phyloP scores from a whole-genome alignment of 495 filamentous ascomycete species.

The Lineolata rhizophorae region DNA sequence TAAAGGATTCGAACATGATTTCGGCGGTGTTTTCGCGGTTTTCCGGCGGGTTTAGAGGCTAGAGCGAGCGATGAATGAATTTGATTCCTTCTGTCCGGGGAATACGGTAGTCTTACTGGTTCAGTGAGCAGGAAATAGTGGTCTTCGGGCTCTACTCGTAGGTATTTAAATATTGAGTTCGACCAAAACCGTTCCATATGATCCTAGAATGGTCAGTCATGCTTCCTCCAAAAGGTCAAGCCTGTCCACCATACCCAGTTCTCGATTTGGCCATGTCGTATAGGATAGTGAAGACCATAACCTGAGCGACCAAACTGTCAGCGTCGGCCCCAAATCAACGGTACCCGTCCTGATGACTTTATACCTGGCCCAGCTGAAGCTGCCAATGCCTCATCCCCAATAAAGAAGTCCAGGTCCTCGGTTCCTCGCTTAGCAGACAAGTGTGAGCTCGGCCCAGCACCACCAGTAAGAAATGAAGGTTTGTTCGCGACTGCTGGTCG shows the following conservation, averaged over 20 bases:
- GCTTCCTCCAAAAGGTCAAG: too few relatives aligned
- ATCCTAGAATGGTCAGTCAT: slow-evolving; percentile 34
- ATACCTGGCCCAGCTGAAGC: slow-evolving; percentile 69
- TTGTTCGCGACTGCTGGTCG: slow-evolving; percentile 81
- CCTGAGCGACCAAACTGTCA: slow-evolving; percentile 66
- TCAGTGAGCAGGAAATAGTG: slow-evolving; percentile 96
- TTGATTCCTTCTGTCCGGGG: slow-evolving; percentile 1
- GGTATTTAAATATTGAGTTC: slow-evolving; percentile 98
- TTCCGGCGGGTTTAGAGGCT: slow-evolving; percentile 95
- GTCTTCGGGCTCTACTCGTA: slow-evolving; percentile 93
- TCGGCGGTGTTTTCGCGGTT: slow-evolving; percentile 98
- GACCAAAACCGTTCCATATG: slow-evolving; percentile 99
- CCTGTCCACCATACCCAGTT: slow-evolving; percentile 47
- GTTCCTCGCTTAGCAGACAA: slow-evolving; percentile 84
- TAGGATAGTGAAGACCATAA: slow-evolving; percentile 91
- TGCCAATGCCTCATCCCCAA: slow-evolving; percentile 83
- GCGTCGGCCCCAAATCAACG: slow-evolving; percentile 9
- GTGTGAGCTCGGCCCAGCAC: slow-evolving; percentile 59
- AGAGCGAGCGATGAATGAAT: slow-evolving; percentile 3
- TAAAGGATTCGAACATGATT: slow-evolving; percentile 99
- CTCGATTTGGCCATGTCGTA: slow-evolving; percentile 92
- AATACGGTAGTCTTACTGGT: slow-evolving; percentile 36
- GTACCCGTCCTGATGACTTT: not conserved
- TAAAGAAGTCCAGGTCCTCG: slow-evolving; percentile 96
- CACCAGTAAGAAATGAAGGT: slow-evolving; percentile 83